Evolutionary conservation across 75 land plant species (phyloP).

Genomic region (Cupressus sempervirens): DNA sequence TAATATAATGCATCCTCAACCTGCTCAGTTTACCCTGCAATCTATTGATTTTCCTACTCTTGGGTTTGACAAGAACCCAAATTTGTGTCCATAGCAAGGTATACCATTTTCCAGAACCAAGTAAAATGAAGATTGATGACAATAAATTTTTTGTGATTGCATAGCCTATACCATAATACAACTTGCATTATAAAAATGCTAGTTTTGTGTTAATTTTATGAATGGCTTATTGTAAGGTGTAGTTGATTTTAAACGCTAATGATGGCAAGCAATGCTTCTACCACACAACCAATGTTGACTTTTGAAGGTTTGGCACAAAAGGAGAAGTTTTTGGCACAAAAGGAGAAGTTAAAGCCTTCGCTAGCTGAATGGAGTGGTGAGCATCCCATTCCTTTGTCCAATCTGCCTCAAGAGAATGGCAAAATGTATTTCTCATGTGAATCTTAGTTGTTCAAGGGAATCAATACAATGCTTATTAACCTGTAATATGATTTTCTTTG

Average conservation of each 20-base stretch:
- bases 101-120: not conserved
- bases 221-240: no score
- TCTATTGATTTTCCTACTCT: conserved; percentile 85
- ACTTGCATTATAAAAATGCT: not conserved
- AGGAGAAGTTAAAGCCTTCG: not conserved
- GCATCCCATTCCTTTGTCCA: not conserved
- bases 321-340: no score
- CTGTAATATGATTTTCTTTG: not conserved
- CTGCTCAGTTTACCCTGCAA: conserved; percentile 51
- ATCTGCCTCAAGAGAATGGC: not conserved
- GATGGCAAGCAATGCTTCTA: conserved; percentile 12
- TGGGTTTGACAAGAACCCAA: conserved; percentile 53
- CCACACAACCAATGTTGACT: not conserved
- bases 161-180: not conserved
- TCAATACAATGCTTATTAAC: not conserved
- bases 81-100: conserved; percentile 39
- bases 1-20: conserved; percentile 22
- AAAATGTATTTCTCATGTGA: not conserved
- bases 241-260: not conserved
- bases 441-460: not conserved
- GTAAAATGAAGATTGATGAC: not conserved
- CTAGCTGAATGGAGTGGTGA: conserved; percentile 11
- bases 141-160: not conserved
- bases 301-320: conserved; percentile 8
- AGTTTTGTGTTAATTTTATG: not conserved